phyloP scores from a whole-genome alignment of 2,329 filamentous ascomycete species.

The Truncatella angustata region DNA sequence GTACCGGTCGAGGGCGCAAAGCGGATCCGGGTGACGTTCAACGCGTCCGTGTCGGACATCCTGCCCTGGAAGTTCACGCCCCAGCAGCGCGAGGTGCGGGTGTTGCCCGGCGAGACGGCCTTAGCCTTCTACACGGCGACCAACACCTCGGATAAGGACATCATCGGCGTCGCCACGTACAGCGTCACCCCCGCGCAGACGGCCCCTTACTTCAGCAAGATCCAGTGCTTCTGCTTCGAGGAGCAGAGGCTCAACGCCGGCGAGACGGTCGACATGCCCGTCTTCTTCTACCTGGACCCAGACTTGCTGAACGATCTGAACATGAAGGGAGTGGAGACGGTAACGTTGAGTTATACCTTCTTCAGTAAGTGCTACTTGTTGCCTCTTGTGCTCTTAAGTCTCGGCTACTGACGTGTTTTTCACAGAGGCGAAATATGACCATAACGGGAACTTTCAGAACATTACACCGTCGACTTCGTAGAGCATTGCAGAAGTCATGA shows the following conservation, averaged over 20 bases:
- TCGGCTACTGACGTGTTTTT: not conserved
- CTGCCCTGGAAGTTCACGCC: constrained; percentile 97
- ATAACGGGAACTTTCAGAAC: constrained; percentile 65
- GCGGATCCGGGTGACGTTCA: constrained; percentile 93
- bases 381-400: too few relatives aligned
- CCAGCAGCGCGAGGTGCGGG: constrained; percentile 93
- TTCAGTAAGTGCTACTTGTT: constrained; percentile 85
- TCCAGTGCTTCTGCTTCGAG: constrained; percentile 99
- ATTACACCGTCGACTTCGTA: not conserved
- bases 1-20: constrained; percentile 77
- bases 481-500: too few relatives aligned
- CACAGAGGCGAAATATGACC: constrained; percentile 78
- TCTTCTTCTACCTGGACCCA: constrained; percentile 98
- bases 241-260: constrained; percentile 91
- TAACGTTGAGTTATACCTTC: constrained; percentile 96
- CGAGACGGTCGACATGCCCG: constrained; percentile 98
- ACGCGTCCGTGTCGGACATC: constrained; percentile 89
- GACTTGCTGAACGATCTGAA: constrained; percentile 89
- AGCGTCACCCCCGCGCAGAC: constrained; percentile 95
- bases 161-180: constrained; percentile 97
- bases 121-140: constrained; percentile 97
- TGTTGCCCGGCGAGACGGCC: constrained; percentile 93
- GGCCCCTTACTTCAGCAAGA: constrained; percentile 98
- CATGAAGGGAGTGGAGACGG: constrained; percentile 92
- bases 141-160: constrained; percentile 85